phyloP scores from a whole-genome alignment of 2,329 filamentous ascomycete species.

The Colletotrichum spinosum region DNA sequence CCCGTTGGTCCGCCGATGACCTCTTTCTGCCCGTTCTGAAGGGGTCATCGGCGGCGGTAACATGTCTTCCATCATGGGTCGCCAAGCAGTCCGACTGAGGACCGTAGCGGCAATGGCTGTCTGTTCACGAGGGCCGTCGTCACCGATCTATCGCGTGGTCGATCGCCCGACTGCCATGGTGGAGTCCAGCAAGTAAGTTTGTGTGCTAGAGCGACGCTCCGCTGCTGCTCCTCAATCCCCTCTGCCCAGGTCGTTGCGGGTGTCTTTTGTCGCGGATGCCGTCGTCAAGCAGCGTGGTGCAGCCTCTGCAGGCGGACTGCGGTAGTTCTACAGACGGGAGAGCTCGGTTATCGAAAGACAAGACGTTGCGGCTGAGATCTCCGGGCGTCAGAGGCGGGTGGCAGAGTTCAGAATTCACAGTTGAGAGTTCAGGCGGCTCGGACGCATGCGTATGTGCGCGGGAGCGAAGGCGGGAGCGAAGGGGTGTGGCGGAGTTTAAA shows the following conservation, averaged over 20 bases:
- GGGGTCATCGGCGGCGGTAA: constrained; percentile 55
- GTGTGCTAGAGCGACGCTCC: constrained; percentile 1
- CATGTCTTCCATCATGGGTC: constrained; percentile 48
- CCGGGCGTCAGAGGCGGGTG: neutral
- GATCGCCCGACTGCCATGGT: constrained; percentile 28
- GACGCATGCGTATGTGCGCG: neutral
- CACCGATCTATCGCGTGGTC: constrained; percentile 29
- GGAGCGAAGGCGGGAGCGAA: constrained; percentile 6
- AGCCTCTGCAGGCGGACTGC: neutral
- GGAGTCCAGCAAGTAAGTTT: constrained; percentile 5
- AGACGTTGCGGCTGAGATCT: constrained; percentile 15
- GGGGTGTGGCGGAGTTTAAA: constrained; percentile 28
- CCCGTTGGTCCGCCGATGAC: constrained; percentile 60
- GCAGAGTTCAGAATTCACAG: neutral
- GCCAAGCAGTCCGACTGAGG: constrained; percentile 1
- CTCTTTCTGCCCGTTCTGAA: constrained; percentile 41
- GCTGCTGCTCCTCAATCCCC: neutral
- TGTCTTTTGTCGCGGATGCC: neutral
- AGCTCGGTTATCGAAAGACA: constrained; percentile 5
- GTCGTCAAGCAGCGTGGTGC: neutral
- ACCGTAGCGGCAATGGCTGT: constrained; percentile 5
- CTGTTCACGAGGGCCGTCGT: constrained; percentile 17
- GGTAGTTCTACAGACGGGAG: neutral
- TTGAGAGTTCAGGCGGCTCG: constrained; percentile 1
- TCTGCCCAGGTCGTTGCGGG: constrained; percentile 1